Base-by-base conservation (phyloP, 768 basidiomycete species). In the Paxillus involutus region DNA sequence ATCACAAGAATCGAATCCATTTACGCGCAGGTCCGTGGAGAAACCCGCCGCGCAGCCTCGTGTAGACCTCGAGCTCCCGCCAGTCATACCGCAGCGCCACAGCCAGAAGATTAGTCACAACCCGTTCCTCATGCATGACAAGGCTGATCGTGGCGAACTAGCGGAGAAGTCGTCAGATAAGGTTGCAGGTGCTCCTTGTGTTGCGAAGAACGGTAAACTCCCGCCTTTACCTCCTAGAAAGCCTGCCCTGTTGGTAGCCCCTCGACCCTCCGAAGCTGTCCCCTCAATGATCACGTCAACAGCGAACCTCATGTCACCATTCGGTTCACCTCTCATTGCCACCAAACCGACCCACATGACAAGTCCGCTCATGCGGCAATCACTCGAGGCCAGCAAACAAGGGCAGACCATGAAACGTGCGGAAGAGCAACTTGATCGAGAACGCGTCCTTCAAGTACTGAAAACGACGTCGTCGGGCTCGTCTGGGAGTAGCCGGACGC, bases 391-490 rank as follows among this genome's bases (percentile, higher is more conserved):
- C 6, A 84, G 81, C 53, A 88, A 88, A 62, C 80, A 81, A 0
- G 89, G 81, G 1, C 84, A 88, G 66, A 79, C 78, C 4, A 74
- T 89, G 69, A 88, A 89, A 68, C 80, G 81, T 45, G 84, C 81
- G 0, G 85, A 90, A 61, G 82, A 81, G 40, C 77, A 80, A 57
- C 74, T 89, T 16, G 87, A 88, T 66, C 80, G 82, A 58, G 85
- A 87, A 63, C 76, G 89, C 10, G 80, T 89, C 17, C 72, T 89
- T 55, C 81, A 85, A 66, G 83, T 91, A 11, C 74, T 91, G 32
- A 87, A 86, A 69, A 86, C 85, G 59, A 83, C 83, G 39, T 73
- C 77, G 4, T 70, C 70, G 16, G 41, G 60, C 16, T 55, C 61
- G 1, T 69, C 67, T 12, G 39, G 11, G 12, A 37, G 51, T 32